Conservation (phyloP, 108 stramenopile genomes). For the Conticribra weissflogii region DNA sequence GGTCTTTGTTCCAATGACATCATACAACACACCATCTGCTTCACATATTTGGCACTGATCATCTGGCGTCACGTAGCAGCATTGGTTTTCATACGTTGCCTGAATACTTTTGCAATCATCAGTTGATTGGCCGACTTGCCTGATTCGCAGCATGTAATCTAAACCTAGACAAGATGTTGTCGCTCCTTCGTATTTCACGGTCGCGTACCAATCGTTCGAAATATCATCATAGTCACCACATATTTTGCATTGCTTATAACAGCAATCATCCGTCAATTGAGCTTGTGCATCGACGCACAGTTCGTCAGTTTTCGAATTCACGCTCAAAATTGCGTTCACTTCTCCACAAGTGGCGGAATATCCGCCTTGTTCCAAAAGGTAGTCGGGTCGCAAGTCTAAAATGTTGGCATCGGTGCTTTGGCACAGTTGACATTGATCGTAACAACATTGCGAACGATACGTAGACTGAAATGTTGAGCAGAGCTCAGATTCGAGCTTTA, state of each 20-base stretch:
- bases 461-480: slow-evolving; percentile 14
- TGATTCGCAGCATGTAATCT: slow-evolving; percentile 29
- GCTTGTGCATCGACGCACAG: slow-evolving; percentile 25
- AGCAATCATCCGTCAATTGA: slow-evolving; percentile 25
- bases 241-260: slow-evolving; percentile 32
- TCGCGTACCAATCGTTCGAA: slow-evolving; percentile 27
- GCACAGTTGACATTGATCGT: slow-evolving; percentile 27
- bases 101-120: slow-evolving; percentile 14
- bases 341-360: slow-evolving; percentile 33
- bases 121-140: slow-evolving; percentile 10
- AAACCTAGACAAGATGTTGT: slow-evolving; percentile 32
- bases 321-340: slow-evolving; percentile 23
- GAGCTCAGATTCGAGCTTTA: slow-evolving; percentile 7
- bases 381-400: slow-evolving; percentile 16
- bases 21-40: slow-evolving; percentile 21
- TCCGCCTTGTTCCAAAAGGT: slow-evolving; percentile 21
- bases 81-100: slow-evolving; percentile 2
- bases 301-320: slow-evolving; percentile 6
- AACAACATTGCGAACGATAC: slow-evolving; percentile 20
- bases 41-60: slow-evolving; percentile 25
- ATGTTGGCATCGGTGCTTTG: slow-evolving; percentile 2
- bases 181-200: slow-evolving; percentile 22
- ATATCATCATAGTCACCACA: slow-evolving; percentile 8
- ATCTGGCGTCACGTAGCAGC: slow-evolving; percentile 13
- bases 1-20: slow-evolving; percentile 17